phyloP scores from a whole-genome alignment of 805 yeast genomes.

The Starmera pachycereana region DNA sequence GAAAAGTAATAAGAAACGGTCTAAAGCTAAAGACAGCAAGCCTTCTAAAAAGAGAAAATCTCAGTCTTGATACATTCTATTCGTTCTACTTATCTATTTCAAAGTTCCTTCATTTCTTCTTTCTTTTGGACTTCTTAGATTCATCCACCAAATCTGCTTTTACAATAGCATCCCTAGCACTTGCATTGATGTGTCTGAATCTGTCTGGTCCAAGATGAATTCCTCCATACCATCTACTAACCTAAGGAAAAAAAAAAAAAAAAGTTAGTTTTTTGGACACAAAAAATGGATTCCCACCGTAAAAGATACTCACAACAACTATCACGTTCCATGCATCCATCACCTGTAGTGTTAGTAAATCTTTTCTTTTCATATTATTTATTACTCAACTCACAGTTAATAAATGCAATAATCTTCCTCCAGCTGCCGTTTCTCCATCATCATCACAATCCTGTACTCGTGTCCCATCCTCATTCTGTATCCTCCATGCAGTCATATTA shows the following conservation, averaged over 20 bases:
- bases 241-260: slow-evolving; percentile 18
- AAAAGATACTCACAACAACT: slow-evolving; percentile 35
- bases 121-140: slow-evolving; percentile 15
- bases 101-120: slow-evolving; percentile 12
- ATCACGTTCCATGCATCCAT: slow-evolving; percentile 80
- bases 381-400: slow-evolving; percentile 28
- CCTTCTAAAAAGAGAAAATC: slow-evolving; percentile 13
- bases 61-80: background rate
- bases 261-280: background rate
- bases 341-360: slow-evolving; percentile 16
- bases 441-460: slow-evolving; percentile 83
- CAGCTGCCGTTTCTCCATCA: slow-evolving; percentile 97
- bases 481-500: slow-evolving; percentile 83
- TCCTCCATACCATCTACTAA: slow-evolving; percentile 92
- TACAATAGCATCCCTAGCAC: slow-evolving; percentile 76
- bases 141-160: slow-evolving; percentile 42
- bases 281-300: no score
- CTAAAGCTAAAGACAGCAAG: slow-evolving; percentile 4
- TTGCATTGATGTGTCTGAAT: slow-evolving; percentile 84
- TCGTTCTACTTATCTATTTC: background rate
- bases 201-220: slow-evolving; percentile 85
- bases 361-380: background rate
- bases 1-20: slow-evolving; percentile 2
- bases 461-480: slow-evolving; percentile 39
- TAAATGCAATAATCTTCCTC: slow-evolving; percentile 73